Base-by-base conservation (phyloP, 2,329 filamentous ascomycete species). In the Cytospora leucostoma region DNA sequence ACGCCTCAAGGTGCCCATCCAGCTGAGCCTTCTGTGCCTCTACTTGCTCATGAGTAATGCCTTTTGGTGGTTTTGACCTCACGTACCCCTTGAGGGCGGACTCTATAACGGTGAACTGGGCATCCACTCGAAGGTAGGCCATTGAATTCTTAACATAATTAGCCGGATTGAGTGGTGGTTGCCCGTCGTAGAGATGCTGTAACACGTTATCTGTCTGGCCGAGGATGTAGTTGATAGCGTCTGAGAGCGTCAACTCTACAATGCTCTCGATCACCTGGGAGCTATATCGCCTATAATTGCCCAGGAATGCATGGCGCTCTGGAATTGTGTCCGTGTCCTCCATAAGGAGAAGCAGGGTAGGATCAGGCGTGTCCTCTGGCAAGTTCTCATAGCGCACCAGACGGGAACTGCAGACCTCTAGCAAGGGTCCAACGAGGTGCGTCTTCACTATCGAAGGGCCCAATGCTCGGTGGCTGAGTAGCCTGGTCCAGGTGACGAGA, bases 241-340 rank as follows among this genome's bases (percentile, higher is more conserved):
- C 93, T 57, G 90, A 85, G 3, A 93, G 87, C 69, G 92, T 90
- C 68, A 91, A 84, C 68, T 91, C 85, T 27, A 96, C 92, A 67
- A 98, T 92, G 17, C 84, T 84, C 75, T 98, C 94, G 61, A 99
- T 92, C 33, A 97, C 85, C 65, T 91, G 89, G 3, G 88, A 88
- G 74, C 93, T 95, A 71, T 97, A 98, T 64, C 95, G 86, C 47
- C 95, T 85, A 74, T 99, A 99, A 72, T 99, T 98, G 4, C 94
- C 93, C 12, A 98, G 83, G 74, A 99, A 99, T 1, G 93, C 92
- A 76, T 99, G 95, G 32, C 93, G 86, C 74, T 99, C 95, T 0
- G 95, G 95, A 21, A 94, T 81, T 0, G 94, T 98, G 71, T 99
- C 95, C 62, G 97, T 96, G 72, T 99, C 95, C 71, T 98, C 93